These are phyloP conservation scores for Allium fistulosum DNA, from an alignment of 106 monocot species.

Conservation along the genomic window DNA sequence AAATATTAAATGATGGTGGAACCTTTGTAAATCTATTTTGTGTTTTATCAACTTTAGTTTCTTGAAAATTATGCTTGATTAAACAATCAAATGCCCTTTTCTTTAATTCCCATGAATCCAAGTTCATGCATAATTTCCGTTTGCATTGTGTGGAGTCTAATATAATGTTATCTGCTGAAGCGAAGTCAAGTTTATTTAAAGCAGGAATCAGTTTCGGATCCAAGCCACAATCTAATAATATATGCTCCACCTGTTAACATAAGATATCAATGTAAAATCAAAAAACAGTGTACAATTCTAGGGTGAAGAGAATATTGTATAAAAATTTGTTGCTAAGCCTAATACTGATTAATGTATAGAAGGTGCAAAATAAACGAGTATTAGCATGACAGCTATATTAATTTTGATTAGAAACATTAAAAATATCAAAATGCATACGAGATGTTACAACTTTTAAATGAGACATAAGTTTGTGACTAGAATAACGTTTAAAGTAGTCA, in stretches of 20 bases:
- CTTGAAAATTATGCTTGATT: conserved; percentile 11
- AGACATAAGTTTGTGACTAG: background rate
- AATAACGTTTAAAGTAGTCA: background rate
- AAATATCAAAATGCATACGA: background rate
- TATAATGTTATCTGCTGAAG: conserved; percentile 8
- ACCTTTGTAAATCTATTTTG: conserved; percentile 11
- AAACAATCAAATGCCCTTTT: conserved; percentile 17
- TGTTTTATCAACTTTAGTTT: conserved; percentile 7
- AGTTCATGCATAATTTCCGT: background rate
- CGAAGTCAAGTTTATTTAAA: conserved; percentile 2
- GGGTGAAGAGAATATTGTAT: background rate
- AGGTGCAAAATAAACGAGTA: background rate
- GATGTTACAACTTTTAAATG: background rate
- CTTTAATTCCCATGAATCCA: conserved; percentile 1
- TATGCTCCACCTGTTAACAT: conserved; percentile 22
- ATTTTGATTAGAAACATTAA: background rate
- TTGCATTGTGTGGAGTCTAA: background rate
- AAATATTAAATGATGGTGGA: conserved; percentile 12
- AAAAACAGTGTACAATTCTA: background rate
- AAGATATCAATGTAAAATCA: background rate
- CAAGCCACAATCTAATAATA: conserved; percentile 17
- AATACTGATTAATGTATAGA: background rate
- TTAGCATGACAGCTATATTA: background rate
- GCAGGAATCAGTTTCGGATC: conserved; percentile 9
- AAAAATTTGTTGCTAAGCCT: background rate